Conservation (phyloP, 2,329 filamentous ascomycete genomes). For the Ascochyta clinopodiicola region DNA sequence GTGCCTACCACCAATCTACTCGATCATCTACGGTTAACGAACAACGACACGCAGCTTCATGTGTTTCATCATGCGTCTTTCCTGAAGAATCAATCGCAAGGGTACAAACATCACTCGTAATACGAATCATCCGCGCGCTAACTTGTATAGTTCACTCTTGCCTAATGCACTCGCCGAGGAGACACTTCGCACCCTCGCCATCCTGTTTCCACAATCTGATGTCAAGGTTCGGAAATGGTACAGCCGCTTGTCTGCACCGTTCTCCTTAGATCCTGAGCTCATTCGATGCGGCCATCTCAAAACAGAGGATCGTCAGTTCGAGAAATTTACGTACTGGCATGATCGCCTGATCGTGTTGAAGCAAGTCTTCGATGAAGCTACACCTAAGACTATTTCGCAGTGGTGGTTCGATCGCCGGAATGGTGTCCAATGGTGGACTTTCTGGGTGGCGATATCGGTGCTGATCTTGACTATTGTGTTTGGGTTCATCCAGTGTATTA, state of each 20-base stretch:
- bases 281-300: constrained; percentile 40
- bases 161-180: constrained; percentile 45
- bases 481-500: constrained; percentile 53
- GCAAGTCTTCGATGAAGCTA: constrained; percentile 50
- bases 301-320: constrained; percentile 42
- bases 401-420: constrained; percentile 55
- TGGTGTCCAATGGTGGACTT: constrained; percentile 55
- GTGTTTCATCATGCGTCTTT: constrained; percentile 54
- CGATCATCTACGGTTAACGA: constrained; percentile 50
- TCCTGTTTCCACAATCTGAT: constrained; percentile 48
- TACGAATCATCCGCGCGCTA: no score
- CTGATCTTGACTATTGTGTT: constrained; percentile 51
- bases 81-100: constrained; percentile 29
- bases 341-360: constrained; percentile 54
- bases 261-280: constrained; percentile 36
- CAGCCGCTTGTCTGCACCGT: not conserved
- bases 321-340: constrained; percentile 50
- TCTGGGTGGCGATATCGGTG: constrained; percentile 53
- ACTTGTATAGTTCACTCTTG: constrained; percentile 21
- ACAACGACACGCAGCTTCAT: constrained; percentile 49
- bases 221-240: constrained; percentile 28
- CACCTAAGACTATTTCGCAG: constrained; percentile 44
- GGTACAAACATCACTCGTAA: not conserved
- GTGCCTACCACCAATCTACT: constrained; percentile 51
- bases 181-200: constrained; percentile 47